phyloP scores from a whole-genome alignment of 78 protist species.

The Creolimax fragrantissima region DNA sequence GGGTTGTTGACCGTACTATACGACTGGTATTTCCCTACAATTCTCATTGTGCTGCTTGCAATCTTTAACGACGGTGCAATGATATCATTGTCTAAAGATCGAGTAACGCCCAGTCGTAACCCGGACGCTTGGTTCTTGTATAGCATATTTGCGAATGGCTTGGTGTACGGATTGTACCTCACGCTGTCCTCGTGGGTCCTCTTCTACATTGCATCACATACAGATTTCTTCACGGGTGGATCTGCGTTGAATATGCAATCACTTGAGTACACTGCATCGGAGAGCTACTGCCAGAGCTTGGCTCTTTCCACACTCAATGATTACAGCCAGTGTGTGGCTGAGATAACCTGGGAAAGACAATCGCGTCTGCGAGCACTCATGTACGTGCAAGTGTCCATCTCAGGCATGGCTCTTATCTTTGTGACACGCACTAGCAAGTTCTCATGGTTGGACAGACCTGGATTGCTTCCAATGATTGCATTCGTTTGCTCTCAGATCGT shows the following conservation, averaged over 20 bases:
- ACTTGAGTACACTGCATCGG: background rate
- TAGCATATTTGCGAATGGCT: slow-evolving; percentile 23
- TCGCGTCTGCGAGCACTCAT: slow-evolving; percentile 46
- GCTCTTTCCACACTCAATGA: background rate
- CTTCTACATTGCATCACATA: slow-evolving; percentile 44
- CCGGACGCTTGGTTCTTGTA: slow-evolving; percentile 62
- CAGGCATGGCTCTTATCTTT: slow-evolving; percentile 62
- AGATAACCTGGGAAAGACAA: slow-evolving; percentile 14
- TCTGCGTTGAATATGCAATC: background rate
- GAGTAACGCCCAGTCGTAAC: slow-evolving; percentile 44
- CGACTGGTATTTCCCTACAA: slow-evolving; percentile 57
- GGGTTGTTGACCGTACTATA: slow-evolving; percentile 44
- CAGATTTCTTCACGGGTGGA: slow-evolving; percentile 27
- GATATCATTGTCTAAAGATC: slow-evolving; percentile 62
- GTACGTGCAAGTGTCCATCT: slow-evolving; percentile 56
- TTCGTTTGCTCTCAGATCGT: slow-evolving; percentile 49
- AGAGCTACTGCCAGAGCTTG: background rate
- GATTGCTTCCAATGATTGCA: slow-evolving; percentile 42
- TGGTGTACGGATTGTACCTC: slow-evolving; percentile 53
- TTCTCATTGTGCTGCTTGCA: slow-evolving; percentile 66
- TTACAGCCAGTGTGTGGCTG: background rate
- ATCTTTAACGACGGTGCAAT: slow-evolving; percentile 72
- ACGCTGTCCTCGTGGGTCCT: slow-evolving; percentile 49
- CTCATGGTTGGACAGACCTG: slow-evolving; percentile 63
- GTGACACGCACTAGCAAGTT: slow-evolving; percentile 47